Base-by-base conservation (phyloP, 106 monocot genomes). In the Acanthochlamys bracteata region DNA sequence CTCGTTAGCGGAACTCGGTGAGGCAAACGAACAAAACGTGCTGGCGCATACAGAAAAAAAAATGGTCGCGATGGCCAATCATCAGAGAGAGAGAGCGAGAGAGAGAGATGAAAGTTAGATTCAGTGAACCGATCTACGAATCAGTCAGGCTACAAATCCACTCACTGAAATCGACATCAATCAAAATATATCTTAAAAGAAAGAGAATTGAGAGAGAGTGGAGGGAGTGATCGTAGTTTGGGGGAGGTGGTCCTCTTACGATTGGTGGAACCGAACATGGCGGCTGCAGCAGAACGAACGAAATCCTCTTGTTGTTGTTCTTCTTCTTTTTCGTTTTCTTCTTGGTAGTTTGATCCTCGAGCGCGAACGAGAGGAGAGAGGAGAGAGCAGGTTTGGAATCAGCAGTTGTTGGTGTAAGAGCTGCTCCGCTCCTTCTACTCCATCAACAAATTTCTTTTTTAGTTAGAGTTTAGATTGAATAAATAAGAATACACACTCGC, bases 241-340 rank as follows among this genome's bases (percentile, higher is more conserved):
- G 49, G 1, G 12, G 49, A 43, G 43, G 20, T 10, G 45, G 45
- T 6, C 6, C 6, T 33, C 63, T 63, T 76, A 82, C 86, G 82
- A 71, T 79, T 79, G 49, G 67, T 73, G 60, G 79, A 79, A 53
- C 82, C 79, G 60, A 82, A 79, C 79, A 82, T 86, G 57, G 64
- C 62, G 55, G 55, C 55, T 20, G 55, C 51, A 4, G 51, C 51
- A 19, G 51, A 51, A 51, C 4, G 6, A 33, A 33, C 33, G 33
- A 33, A 33, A 33, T 33, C 33, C 33, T 33, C n/a, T n/a, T n/a
- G n/a, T n/a, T n/a, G n/a, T n/a, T n/a, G n/a, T n/a, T 33, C 33
- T 33, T 33, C 33, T 33, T 33, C 33, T 6, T 33, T 33, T 6
- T 33, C 6, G 33, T 33, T 1, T 33, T 33, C 33, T 33, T 33